These are phyloP conservation scores for Chlorella sorokiniana DNA, from an alignment of 139 green algal genomes.

Conservation along the genomic window DNA sequence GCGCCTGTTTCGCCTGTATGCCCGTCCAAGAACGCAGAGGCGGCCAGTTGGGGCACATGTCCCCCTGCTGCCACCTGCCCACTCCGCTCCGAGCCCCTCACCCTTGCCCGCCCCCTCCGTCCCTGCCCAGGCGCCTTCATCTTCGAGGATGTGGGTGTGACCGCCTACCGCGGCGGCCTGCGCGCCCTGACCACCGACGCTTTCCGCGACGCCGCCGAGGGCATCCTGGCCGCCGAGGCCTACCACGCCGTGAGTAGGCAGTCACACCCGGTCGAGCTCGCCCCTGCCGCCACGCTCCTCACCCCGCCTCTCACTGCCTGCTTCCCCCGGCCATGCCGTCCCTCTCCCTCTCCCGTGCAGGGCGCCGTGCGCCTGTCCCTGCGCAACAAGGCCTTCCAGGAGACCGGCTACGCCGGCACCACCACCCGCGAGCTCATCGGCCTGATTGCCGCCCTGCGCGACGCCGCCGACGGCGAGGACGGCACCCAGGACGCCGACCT, in stretches of 20 bases:
- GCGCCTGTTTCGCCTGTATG: neutral
- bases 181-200: slow-evolving; percentile 28
- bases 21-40: too few species aligned
- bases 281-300: neutral
- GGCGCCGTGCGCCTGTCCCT: slow-evolving; percentile 1
- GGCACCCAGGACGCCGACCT: neutral
- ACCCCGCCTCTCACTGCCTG: neutral
- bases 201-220: slow-evolving; percentile 42
- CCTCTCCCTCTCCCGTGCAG: neutral
- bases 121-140: slow-evolving; percentile 49
- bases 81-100: neutral
- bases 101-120: neutral
- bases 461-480: slow-evolving; percentile 37
- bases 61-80: neutral
- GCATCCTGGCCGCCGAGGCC: slow-evolving; percentile 56
- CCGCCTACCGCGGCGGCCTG: slow-evolving; percentile 49
- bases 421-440: slow-evolving; percentile 18
- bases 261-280: neutral
- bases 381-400: neutral
- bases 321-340: neutral
- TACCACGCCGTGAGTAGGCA: slow-evolving; percentile 54
- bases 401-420: slow-evolving; percentile 5
- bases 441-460: slow-evolving; percentile 50
- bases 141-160: slow-evolving; percentile 69
- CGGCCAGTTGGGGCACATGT: neutral